phyloP scores from a whole-genome alignment of 2,329 filamentous ascomycete genomes.

The Aspergillus nomiae region DNA sequence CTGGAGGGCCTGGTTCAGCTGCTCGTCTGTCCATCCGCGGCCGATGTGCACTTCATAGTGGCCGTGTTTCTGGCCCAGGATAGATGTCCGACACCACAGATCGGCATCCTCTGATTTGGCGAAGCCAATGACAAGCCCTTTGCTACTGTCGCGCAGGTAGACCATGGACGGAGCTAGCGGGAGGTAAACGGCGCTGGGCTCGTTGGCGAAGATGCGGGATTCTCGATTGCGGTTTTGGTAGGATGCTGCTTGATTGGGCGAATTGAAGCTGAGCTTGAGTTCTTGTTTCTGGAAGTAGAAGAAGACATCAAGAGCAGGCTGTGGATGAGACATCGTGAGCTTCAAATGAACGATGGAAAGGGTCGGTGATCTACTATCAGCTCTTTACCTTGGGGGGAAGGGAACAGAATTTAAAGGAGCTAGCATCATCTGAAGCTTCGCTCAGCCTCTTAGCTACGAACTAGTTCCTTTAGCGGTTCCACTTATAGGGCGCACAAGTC shows the following conservation, averaged over 20 bases:
- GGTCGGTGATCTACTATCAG: too few relatives aligned
- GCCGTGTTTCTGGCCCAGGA: not conserved
- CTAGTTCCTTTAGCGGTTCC: too few relatives aligned
- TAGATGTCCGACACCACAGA: not conserved
- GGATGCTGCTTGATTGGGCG: not conserved
- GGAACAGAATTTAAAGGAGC: too few relatives aligned
- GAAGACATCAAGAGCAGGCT: not conserved
- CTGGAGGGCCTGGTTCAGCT: not conserved
- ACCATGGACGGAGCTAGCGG: not conserved
- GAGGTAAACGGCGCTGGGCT: conserved; percentile 3
- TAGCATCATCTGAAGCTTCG: too few relatives aligned
- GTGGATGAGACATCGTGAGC: not conserved
- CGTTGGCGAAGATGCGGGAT: conserved; percentile 5
- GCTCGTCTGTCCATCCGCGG: not conserved
- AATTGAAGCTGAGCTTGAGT: conserved; percentile 8
- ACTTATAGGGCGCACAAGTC: too few relatives aligned
- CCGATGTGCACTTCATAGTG: not conserved
- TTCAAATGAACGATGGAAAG: not conserved
- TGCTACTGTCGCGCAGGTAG: not conserved
- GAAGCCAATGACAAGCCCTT: not conserved
- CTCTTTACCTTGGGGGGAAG: too few relatives aligned
- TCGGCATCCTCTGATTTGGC: not conserved
- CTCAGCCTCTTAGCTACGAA: too few relatives aligned
- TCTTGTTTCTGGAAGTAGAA: conserved; percentile 10
- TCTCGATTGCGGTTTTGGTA: conserved; percentile 9